phyloP scores from a whole-genome alignment of 345 rosid genomes.

The Rhizophora mangle region DNA sequence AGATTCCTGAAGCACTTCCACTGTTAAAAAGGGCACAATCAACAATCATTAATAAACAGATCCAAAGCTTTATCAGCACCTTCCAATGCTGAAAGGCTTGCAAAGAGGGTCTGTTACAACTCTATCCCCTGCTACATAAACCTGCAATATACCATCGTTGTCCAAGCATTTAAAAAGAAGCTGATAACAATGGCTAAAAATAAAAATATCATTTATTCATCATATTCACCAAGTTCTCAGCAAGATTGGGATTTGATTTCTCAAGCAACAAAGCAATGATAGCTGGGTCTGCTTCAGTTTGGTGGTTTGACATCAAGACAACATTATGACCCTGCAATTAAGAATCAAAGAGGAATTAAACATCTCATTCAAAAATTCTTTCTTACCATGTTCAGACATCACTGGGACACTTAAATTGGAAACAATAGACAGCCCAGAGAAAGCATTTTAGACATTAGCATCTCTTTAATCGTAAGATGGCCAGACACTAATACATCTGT shows the following conservation, averaged over 20 bases:
- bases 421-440: too few species aligned
- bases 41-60: slow-evolving; percentile 19
- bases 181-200: neutral
- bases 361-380: slow-evolving; percentile 10
- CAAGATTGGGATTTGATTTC: slow-evolving; percentile 51
- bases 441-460: too few species aligned
- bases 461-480: too few species aligned
- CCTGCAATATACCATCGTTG: slow-evolving; percentile 39
- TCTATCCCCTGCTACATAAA: slow-evolving; percentile 94
- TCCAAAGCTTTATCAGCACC: slow-evolving; percentile 42
- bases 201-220: neutral
- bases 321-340: slow-evolving; percentile 84
- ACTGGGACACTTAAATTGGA: neutral
- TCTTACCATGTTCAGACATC: slow-evolving; percentile 1
- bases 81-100: slow-evolving; percentile 99
- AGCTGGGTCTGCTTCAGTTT: slow-evolving; percentile 96
- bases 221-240: slow-evolving; percentile 68
- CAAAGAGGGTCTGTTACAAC: slow-evolving; percentile 95
- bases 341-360: slow-evolving; percentile 4
- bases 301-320: slow-evolving; percentile 90
- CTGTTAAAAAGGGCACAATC: slow-evolving; percentile 22
- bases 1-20: slow-evolving; percentile 58
- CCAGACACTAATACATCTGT: too few species aligned
- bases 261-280: slow-evolving; percentile 83
- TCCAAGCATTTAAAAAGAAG: too few species aligned